These are phyloP conservation scores for Lanmaoa rubissima DNA, from an alignment of 768 basidiomycete species.

Conservation along the genomic window DNA sequence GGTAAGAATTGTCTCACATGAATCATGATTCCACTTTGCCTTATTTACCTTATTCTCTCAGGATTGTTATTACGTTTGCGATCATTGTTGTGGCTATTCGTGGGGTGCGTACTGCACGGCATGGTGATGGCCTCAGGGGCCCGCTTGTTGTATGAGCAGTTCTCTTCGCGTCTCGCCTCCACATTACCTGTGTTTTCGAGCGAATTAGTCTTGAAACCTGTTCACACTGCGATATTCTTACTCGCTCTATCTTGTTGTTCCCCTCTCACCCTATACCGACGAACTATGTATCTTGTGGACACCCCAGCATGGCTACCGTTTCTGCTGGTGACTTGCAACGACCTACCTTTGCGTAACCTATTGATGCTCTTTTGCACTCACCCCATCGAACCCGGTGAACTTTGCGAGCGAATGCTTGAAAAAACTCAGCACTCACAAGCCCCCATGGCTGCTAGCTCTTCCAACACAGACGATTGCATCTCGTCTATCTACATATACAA, in stretches of 20 bases:
- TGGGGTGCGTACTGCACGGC: constrained; percentile 54
- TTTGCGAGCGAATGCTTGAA: no score
- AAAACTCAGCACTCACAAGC: no score
- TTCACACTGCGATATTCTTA: constrained; percentile 18
- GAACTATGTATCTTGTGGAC: constrained; percentile 4
- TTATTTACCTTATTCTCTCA: constrained; percentile 24
- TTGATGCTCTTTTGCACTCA: no score
- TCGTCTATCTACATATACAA: not conserved
- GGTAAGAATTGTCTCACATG: constrained; percentile 40
- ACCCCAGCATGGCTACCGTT: constrained; percentile 3
- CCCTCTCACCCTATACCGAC: not conserved
- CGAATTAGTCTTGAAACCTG: not conserved
- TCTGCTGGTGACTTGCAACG: not conserved
- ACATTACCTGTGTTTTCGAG: constrained; percentile 6
- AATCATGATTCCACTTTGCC: not conserved
- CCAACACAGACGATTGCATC: not conserved
- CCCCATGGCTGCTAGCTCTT: no score
- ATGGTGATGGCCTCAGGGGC: constrained; percentile 68
- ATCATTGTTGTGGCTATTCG: constrained; percentile 59
- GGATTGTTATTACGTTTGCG: constrained; percentile 63
- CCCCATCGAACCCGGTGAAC: no score
- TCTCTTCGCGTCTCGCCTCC: not conserved
- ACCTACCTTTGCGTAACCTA: not conserved
- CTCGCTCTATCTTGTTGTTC: not conserved
- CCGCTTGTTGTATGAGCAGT: constrained; percentile 41